Evolutionary conservation across 257 asterid species (phyloP), one percentile per base, ranked within the genome.

Genomic region (Primulina tabacum): DNA sequence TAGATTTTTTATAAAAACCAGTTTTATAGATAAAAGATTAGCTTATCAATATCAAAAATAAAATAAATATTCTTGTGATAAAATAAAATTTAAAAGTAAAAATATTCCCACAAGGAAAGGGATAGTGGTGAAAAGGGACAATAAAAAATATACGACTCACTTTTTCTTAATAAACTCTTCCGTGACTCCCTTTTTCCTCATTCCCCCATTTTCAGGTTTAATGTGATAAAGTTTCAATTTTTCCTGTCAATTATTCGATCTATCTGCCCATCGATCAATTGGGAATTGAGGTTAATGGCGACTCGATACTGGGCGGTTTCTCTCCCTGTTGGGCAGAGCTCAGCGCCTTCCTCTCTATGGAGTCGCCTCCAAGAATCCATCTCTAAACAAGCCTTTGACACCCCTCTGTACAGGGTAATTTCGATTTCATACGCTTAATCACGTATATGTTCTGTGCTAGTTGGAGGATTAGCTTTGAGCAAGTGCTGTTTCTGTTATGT

Each of bases 251-350:
- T 17, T 18, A 62, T 77, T 75, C 56, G 75, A 62, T 60, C 20
- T 12, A 52, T 47, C 56, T 47, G 28, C 7, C 75, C 29, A 53
- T 40, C 66, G 33, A 47, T 55, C 21, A 34, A 33, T 68, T 12
- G 11, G 12, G 55, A 60, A 6, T 74, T 55, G 26, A 53, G 73
- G 43, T 17, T 69, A 71, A 94, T 94, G 99, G 88, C 99, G 76
- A 90, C 95, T 61, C 88, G 97, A 34, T 91, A 93, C 73, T 93
- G 99, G 99, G 90, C 80, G 74, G 95, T 83, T 10, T 93, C 99
- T 59, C 97, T 93, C 62, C 91, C 97, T 65, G 87, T 83, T 12
- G 91, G 80, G 30, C 83, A 78, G 76, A 83, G 81, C 75, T 78
- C 96, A 10, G 75, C 88, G 20, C 59, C 89, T 7, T 85, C 94